phyloP scores from a whole-genome alignment of 176 grass and related monocot genomes.

The Avena eriantha region DNA sequence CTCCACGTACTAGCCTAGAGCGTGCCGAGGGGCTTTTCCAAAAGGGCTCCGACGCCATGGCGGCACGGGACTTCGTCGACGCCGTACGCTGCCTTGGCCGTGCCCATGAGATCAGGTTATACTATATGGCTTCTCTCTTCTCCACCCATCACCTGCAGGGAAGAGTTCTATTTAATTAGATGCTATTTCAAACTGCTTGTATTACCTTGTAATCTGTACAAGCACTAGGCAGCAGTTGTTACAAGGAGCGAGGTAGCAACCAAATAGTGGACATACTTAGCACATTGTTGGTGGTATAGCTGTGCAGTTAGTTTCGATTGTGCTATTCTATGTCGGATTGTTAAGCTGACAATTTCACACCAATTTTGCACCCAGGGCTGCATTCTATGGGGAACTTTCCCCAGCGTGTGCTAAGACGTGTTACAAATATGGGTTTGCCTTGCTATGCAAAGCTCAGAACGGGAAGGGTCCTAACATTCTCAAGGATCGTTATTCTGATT shows the following conservation, averaged over 20 bases:
- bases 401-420: not conserved
- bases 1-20: not conserved
- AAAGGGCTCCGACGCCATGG: not conserved
- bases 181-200: too few relatives aligned
- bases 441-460: conserved; percentile 2
- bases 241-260: too few relatives aligned
- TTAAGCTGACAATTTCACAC: not conserved
- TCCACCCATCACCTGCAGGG: too few relatives aligned
- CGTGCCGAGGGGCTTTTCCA: not conserved
- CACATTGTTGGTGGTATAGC: not conserved
- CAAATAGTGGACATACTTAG: too few relatives aligned
- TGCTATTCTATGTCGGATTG: not conserved
- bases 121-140: too few relatives aligned
- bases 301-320: not conserved
- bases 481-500: not conserved
- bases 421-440: not conserved
- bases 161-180: too few relatives aligned
- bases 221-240: too few relatives aligned
- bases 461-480: not conserved
- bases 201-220: not conserved
- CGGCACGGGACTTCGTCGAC: not conserved
- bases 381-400: not conserved
- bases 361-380: not conserved
- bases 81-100: not conserved
- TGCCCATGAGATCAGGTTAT: not conserved